Conservation (phyloP, 106 monocot genomes). For the Alisma plantagoaquatica region DNA sequence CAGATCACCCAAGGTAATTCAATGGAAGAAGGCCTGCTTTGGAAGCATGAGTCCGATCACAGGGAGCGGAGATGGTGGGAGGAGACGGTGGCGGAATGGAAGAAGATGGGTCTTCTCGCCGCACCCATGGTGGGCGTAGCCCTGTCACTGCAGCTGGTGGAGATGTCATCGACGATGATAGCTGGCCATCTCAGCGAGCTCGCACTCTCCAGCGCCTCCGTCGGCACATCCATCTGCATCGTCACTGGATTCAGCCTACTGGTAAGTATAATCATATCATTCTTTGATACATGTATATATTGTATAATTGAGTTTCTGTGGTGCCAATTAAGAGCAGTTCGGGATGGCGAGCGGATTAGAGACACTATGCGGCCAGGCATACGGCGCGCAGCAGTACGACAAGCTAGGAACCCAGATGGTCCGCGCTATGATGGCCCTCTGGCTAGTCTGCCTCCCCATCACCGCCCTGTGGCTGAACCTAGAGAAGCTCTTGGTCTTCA, state of each 20-base stretch:
- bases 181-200: slow-evolving; percentile 32
- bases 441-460: slow-evolving; percentile 38
- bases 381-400: slow-evolving; percentile 38
- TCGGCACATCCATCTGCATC: slow-evolving; percentile 18
- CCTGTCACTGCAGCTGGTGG: slow-evolving; percentile 8
- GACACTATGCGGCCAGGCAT: slow-evolving; percentile 33
- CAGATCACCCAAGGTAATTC: too few species aligned
- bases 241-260: slow-evolving; percentile 31
- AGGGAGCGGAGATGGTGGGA: too few species aligned
- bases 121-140: slow-evolving; percentile 20
- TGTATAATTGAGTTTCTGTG: too few species aligned
- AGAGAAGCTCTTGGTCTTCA: slow-evolving; percentile 37
- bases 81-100: neutral
- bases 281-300: neutral
- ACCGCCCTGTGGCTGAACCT: slow-evolving; percentile 42
- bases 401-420: slow-evolving; percentile 41
- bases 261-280: neutral
- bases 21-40: too few species aligned
- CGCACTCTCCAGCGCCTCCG: slow-evolving; percentile 21
- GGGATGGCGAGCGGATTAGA: slow-evolving; percentile 73
- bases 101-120: slow-evolving; percentile 9
- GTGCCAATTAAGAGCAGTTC: slow-evolving; percentile 48
- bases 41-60: too few species aligned
- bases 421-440: slow-evolving; percentile 47
- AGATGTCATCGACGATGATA: slow-evolving; percentile 23